phyloP scores from a whole-genome alignment of 345 rosid species.

The Mangifera indica region DNA sequence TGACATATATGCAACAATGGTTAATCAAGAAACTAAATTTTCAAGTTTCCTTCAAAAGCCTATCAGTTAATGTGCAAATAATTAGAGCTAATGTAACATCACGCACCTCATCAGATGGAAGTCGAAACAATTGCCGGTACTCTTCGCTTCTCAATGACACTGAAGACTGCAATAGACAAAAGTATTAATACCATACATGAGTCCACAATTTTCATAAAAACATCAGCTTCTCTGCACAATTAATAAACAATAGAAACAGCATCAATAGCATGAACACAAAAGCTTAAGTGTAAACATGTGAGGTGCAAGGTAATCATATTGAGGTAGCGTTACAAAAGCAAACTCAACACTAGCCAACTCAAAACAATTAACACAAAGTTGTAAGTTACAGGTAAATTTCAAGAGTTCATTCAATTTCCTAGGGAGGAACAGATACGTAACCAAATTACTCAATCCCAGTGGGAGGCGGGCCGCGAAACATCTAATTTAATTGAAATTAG shows the following conservation, averaged over 20 bases:
- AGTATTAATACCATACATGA: constrained; percentile 10
- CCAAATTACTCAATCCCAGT: neutral
- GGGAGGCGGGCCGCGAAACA: neutral
- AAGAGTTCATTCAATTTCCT: neutral
- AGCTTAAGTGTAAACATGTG: too few relatives aligned
- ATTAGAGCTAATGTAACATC: neutral
- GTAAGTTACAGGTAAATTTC: neutral
- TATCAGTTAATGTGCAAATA: neutral
- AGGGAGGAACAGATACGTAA: neutral
- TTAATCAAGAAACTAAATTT: neutral
- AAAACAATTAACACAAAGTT: too few relatives aligned
- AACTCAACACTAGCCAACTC: too few relatives aligned
- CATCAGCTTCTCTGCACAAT: neutral
- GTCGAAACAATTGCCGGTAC: constrained; percentile 78
- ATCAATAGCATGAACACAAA: neutral
- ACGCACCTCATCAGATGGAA: constrained; percentile 80
- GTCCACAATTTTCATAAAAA: neutral
- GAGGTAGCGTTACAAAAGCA: too few relatives aligned
- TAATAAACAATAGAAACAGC: neutral
- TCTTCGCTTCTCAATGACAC: constrained; percentile 68
- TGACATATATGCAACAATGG: too few relatives aligned
- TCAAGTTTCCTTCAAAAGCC: neutral
- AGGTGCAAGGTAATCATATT: too few relatives aligned
- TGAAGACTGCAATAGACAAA: constrained; percentile 39
- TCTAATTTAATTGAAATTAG: neutral